A percentile compares a stretch with the other conserved stretches of the same genome.
phyloP scores from a whole-genome alignment of 345 rosid species.

The Camelina sativa region DNA sequence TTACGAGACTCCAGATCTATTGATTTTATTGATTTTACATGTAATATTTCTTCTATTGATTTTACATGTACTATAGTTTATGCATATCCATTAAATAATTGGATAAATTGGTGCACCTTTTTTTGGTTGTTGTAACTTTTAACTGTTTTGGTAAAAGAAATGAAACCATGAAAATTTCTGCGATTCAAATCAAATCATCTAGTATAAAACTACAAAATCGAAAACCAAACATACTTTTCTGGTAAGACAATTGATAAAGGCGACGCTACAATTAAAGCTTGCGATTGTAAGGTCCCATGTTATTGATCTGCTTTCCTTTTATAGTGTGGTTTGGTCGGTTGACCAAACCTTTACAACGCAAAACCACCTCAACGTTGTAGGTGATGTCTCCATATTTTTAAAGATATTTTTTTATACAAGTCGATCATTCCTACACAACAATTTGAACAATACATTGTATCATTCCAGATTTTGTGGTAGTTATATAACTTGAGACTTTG shows the following conservation, averaged over 20 bases:
- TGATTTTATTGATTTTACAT: too few relatives aligned
- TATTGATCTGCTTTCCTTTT: conserved; percentile 35
- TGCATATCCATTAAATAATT: neutral
- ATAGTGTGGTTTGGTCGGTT: conserved; percentile 40
- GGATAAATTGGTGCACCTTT: neutral
- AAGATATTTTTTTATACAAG: neutral
- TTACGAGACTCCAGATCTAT: too few relatives aligned
- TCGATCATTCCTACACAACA: neutral
- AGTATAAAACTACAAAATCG: conserved; percentile 13
- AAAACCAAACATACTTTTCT: conserved; percentile 7
- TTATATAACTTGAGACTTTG: too few relatives aligned
- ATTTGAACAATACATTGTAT: neutral
- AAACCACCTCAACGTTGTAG: conserved; percentile 25
- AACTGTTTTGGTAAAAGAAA: conserved; percentile 24
- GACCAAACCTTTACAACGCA: conserved; percentile 43
- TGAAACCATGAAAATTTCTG: neutral
- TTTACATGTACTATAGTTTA: neutral
- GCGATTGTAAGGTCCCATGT: conserved; percentile 40
- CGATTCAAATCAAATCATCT: conserved; percentile 8
- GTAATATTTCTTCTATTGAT: too few relatives aligned
- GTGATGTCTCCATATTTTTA: neutral
- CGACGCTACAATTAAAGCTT: conserved; percentile 13
- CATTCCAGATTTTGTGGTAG: neutral
- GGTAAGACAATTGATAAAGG: conserved; percentile 33
- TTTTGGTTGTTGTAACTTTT: neutral